Conservation (phyloP, 2,329 filamentous ascomycete species). For the Hirsutella minnesotensis region DNA sequence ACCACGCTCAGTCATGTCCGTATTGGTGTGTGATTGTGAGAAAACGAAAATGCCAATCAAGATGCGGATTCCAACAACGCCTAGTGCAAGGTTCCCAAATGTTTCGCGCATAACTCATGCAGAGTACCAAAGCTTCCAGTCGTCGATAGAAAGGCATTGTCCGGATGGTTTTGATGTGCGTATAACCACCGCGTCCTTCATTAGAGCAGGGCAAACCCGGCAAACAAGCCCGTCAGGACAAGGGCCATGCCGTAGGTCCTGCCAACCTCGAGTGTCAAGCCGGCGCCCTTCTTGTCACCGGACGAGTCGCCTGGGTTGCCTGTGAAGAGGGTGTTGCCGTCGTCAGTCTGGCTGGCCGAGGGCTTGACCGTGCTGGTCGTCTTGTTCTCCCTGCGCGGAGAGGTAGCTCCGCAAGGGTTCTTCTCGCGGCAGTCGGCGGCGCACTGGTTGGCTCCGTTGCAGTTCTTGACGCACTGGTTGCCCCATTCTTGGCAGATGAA, state of each 20-base stretch:
- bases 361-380: slow-evolving; percentile 32
- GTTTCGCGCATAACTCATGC: background rate
- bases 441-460: slow-evolving; percentile 45
- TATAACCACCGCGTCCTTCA: too few relatives aligned
- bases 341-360: slow-evolving; percentile 21
- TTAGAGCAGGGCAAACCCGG: slow-evolving; percentile 29
- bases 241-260: slow-evolving; percentile 25
- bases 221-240: slow-evolving; percentile 25
- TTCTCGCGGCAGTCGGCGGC: slow-evolving; percentile 48
- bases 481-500: slow-evolving; percentile 63
- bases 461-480: slow-evolving; percentile 52
- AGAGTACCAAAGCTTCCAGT: background rate
- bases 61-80: too few relatives aligned
- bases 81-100: too few relatives aligned
- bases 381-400: slow-evolving; percentile 48
- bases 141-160: too few relatives aligned
- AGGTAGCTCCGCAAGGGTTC: slow-evolving; percentile 60
- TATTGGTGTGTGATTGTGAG: too few relatives aligned
- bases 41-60: too few relatives aligned
- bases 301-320: slow-evolving; percentile 13
- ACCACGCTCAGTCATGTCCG: too few relatives aligned
- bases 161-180: too few relatives aligned
- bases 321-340: slow-evolving; percentile 26
- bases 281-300: slow-evolving; percentile 13
- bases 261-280: slow-evolving; percentile 19